Conservation (phyloP, 805 yeast species). For the Ogataea ganodermae region DNA sequence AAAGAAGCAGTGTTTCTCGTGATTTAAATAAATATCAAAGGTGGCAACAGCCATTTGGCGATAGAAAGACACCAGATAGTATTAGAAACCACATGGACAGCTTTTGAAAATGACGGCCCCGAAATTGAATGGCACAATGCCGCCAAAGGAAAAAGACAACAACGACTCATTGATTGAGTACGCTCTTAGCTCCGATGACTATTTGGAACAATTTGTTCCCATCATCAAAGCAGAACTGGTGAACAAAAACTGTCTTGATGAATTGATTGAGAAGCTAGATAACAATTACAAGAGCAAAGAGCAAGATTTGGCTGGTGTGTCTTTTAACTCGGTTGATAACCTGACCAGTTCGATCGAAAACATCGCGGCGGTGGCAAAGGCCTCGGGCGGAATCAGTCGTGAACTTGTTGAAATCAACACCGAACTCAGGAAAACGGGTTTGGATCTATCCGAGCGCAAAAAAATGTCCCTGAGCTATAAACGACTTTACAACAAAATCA, state of each 20-base stretch:
- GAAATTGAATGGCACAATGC: conserved; percentile 4
- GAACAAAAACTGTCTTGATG: conserved; percentile 53
- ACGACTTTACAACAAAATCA: conserved; percentile 65
- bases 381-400: conserved; percentile 56
- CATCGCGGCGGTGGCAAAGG: conserved; percentile 60
- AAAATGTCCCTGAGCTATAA: conserved; percentile 59
- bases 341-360: conserved; percentile 60
- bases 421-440: conserved; percentile 64
- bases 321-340: conserved; percentile 60
- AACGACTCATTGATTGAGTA: conserved; percentile 31
- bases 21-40: neutral
- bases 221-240: conserved; percentile 62
- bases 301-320: conserved; percentile 58
- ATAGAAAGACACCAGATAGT: neutral
- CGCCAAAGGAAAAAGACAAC: conserved; percentile 6
- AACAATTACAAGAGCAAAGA: conserved; percentile 61
- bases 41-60: neutral
- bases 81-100: neutral
- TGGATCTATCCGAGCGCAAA: conserved; percentile 62
- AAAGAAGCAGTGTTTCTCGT: neutral
- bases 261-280: conserved; percentile 56
- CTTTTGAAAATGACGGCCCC: neutral
- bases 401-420: conserved; percentile 58
- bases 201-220: conserved; percentile 78
- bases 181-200: conserved; percentile 62